These are phyloP conservation scores for Gaertneriomyces semiglobifer DNA, from an alignment of 192 early-diverging fungal species.

Conservation along the genomic window DNA sequence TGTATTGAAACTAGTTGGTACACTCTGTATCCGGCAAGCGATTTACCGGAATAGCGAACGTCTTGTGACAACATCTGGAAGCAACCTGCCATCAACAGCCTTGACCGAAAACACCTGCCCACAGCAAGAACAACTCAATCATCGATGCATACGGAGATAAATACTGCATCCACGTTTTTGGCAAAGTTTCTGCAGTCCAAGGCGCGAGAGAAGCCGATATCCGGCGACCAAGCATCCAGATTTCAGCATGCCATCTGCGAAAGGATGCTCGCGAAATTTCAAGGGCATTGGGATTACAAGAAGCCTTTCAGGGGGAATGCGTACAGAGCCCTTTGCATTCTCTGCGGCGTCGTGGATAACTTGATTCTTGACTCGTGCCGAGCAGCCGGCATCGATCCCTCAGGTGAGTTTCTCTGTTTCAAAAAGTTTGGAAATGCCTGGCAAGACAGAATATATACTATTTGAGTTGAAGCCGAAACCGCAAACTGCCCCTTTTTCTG, in stretches of 20 bases:
- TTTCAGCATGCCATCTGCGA: constrained; percentile 53
- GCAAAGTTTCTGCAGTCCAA: constrained; percentile 24
- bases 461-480: not conserved
- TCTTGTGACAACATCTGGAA: not conserved
- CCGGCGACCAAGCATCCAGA: not conserved
- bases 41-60: too few relatives aligned
- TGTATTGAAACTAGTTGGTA: too few relatives aligned
- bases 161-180: constrained; percentile 19
- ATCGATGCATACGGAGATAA: constrained; percentile 25
- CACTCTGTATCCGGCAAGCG: too few relatives aligned
- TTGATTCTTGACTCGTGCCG: constrained; percentile 43
- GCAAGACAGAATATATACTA: not conserved
- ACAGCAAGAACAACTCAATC: not conserved
- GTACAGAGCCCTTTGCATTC: constrained; percentile 71
- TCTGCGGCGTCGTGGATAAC: constrained; percentile 62
- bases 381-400: constrained; percentile 7
- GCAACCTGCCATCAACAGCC: constrained; percentile 1
- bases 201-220: not conserved
- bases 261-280: constrained; percentile 57
- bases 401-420: constrained; percentile 1
- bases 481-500: not conserved
- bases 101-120: not conserved
- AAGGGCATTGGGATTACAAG: constrained; percentile 69
- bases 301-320: constrained; percentile 67
- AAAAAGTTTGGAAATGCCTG: not conserved